Percentiles rank a stretch among this genome's conserved stretches.
phyloP scores from a whole-genome alignment of 2,329 filamentous ascomycete genomes.

The Domatiomyces catenatus region DNA sequence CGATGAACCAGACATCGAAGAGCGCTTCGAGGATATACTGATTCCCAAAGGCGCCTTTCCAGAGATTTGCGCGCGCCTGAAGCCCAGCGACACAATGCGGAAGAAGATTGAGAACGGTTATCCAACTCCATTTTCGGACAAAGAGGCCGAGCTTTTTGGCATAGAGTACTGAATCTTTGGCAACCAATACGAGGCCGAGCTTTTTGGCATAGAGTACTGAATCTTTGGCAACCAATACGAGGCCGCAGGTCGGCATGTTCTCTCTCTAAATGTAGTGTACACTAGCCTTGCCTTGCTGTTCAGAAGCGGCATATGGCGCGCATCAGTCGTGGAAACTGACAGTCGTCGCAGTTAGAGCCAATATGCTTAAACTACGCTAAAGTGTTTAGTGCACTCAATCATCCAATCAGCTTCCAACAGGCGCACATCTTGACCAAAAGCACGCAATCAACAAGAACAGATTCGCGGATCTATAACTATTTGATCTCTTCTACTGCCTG shows the following conservation, averaged over 20 bases:
- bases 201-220: neutral
- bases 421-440: no score
- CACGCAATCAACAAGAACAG: neutral
- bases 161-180: neutral
- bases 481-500: neutral
- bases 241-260: neutral
- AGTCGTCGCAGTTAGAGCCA: no score
- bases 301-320: no score
- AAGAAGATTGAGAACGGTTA: neutral
- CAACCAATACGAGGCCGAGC: neutral
- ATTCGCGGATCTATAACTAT: neutral
- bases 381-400: no score
- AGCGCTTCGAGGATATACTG: neutral
- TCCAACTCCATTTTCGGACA: neutral
- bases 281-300: no score
- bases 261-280: no score
- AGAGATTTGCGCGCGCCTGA: neutral
- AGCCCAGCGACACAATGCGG: neutral
- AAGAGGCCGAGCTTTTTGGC: neutral
- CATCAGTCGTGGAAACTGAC: no score
- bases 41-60: neutral
- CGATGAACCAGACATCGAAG: neutral
- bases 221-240: neutral
- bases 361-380: no score
- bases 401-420: no score